Evolutionary conservation across 106 monocot species (phyloP).

Genomic region (Cymbidium sinense): DNA sequence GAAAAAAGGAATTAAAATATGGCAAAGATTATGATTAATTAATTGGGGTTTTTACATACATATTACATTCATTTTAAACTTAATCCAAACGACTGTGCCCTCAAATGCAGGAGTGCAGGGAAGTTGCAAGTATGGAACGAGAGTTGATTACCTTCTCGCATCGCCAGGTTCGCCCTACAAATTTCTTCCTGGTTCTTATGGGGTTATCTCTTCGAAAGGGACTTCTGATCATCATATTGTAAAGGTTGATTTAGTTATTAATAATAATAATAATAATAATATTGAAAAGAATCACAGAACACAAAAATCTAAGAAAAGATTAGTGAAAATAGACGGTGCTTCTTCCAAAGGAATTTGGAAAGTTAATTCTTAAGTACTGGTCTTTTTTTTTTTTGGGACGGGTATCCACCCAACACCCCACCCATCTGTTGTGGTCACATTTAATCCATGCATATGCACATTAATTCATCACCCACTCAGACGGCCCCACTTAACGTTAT

Average conservation of each 20-base stretch:
- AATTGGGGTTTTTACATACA: too few relatives aligned
- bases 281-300: constrained; percentile 2
- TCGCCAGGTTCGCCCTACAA: constrained; percentile 60
- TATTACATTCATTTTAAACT: too few relatives aligned
- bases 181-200: constrained; percentile 67
- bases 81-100: not conserved
- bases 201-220: constrained; percentile 62
- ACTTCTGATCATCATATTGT: constrained; percentile 79
- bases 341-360: constrained; percentile 44
- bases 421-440: too few relatives aligned
- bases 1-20: too few relatives aligned
- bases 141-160: constrained; percentile 71
- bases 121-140: constrained; percentile 76
- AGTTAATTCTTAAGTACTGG: not conserved
- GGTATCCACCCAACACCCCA: too few relatives aligned
- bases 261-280: not conserved
- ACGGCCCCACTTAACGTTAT: too few relatives aligned
- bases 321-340: constrained; percentile 32
- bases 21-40: too few relatives aligned
- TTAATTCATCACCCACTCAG: too few relatives aligned
- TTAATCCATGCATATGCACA: too few relatives aligned
- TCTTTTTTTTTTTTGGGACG: too few relatives aligned
- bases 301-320: constrained; percentile 8
- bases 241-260: constrained; percentile 46
- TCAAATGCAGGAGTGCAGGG: constrained; percentile 66